Evolutionary conservation across 805 yeast species (phyloP), one percentile per base, ranked within the genome.

Genomic region (Myxozyma melibiosi): DNA sequence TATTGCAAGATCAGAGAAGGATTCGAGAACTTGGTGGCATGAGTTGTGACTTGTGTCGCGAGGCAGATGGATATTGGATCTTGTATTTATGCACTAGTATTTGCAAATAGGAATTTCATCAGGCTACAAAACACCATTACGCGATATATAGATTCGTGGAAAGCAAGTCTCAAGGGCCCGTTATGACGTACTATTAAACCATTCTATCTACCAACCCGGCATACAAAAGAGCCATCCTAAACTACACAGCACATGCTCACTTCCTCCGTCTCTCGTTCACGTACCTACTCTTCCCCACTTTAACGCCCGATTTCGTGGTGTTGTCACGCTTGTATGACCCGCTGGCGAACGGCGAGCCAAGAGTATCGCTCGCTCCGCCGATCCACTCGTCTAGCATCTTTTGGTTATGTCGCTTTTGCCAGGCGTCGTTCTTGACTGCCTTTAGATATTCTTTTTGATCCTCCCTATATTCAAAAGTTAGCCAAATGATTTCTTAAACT

Each of bases 371-470:
- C 4, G 94, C 94, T n/a, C 96, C 96, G 16, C 97, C 97, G 49
- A 91, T 84, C 86, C 95, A 94, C 66, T 89, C 90, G 65, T 86
- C 84, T 62, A 90, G 75, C 55, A 87, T 77, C 61, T 91, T 91
- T 67, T 91, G 97, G 66, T 88, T 89, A 67, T 88, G 87, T 67
- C 88, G 80, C 67, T 88, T 81, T 65, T 84, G 86, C 95, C 97
- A 90, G 42, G 85, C 84, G 53, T 91, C 95, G 67, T 88, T 85
- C 70, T 90, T 90, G 58, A 92, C 70, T 1, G 96, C 96, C 71
- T 86, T 84, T 63, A 83, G 82, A 71, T 94, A 94, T 72, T 94
- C 99, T 67, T 87, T 88, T 75, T 94, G 97, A 73, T 94, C 99
- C 71, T 88, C 98, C 66, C 61, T 51, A 18, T 14, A 34, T 13